A percentile compares a stretch with the other conserved stretches of the same genome.
Conservation (phyloP, 345 rosid species). For the Citrus cavaleriei region DNA sequence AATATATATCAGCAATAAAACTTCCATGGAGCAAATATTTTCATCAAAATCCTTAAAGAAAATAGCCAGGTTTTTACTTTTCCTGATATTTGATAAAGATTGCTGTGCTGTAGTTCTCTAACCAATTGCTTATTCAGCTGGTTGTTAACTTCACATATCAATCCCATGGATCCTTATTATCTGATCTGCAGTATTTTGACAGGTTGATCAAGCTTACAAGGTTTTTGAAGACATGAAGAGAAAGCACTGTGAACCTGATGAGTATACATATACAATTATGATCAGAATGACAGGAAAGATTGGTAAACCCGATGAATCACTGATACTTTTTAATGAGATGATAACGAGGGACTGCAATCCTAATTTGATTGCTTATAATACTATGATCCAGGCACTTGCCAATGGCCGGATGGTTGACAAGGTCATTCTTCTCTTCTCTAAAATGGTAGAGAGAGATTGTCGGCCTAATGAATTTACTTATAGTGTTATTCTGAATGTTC, state of each 20-base stretch:
- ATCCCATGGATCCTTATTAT: constrained; percentile 33
- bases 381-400: constrained; percentile 73
- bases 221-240: constrained; percentile 81
- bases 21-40: neutral
- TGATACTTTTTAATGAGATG: constrained; percentile 73
- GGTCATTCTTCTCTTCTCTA: constrained; percentile 63
- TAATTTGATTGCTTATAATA: constrained; percentile 65
- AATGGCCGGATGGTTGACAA: constrained; percentile 64
- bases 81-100: neutral
- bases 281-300: constrained; percentile 69
- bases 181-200: constrained; percentile 68
- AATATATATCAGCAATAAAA: neutral
- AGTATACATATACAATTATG: constrained; percentile 82
- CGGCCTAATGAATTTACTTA: constrained; percentile 71
- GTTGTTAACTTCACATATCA: neutral
- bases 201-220: constrained; percentile 68
- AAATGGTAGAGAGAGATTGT: constrained; percentile 59
- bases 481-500: constrained; percentile 51
- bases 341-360: constrained; percentile 45
- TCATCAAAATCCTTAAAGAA: neutral
- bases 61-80: neutral
- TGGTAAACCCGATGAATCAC: constrained; percentile 57
- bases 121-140: neutral
- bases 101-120: neutral
- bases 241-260: constrained; percentile 67